phyloP scores from a whole-genome alignment of 345 rosid genomes.

The Populus pruinosa region DNA sequence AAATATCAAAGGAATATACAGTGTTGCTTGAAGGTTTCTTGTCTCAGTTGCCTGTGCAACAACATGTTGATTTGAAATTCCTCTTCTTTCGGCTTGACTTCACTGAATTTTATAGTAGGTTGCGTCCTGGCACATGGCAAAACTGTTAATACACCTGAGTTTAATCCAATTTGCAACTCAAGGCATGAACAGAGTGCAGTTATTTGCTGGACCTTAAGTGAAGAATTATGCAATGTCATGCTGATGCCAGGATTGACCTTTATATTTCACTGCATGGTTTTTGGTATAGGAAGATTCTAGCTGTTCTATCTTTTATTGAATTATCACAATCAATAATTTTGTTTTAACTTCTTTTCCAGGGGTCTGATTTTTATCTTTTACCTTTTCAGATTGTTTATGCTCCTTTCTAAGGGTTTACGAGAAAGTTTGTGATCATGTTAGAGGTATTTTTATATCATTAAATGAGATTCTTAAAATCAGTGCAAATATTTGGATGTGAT shows the following conservation, averaged over 20 bases:
- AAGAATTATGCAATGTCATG: constrained; percentile 19
- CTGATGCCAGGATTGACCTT: constrained; percentile 27
- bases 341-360: not conserved
- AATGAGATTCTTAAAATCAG: constrained; percentile 21
- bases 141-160: constrained; percentile 14
- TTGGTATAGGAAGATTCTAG: constrained; percentile 30
- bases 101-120: constrained; percentile 82
- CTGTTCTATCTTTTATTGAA: not conserved
- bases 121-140: constrained; percentile 44
- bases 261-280: constrained; percentile 19
- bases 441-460: constrained; percentile 34
- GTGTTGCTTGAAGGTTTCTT: constrained; percentile 74
- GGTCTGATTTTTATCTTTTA: not conserved
- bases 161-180: constrained; percentile 8
- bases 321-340: not conserved
- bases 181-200: constrained; percentile 11
- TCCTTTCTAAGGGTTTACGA: constrained; percentile 25
- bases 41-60: constrained; percentile 80
- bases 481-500: constrained; percentile 28
- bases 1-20: constrained; percentile 66
- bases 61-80: constrained; percentile 86
- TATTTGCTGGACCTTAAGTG: constrained; percentile 13
- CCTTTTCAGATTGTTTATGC: constrained; percentile 38
- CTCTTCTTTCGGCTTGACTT: constrained; percentile 93
- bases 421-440: constrained; percentile 26